Conservation (phyloP, 164 flowering plant genomes). For the Taxillus chinensis region DNA sequence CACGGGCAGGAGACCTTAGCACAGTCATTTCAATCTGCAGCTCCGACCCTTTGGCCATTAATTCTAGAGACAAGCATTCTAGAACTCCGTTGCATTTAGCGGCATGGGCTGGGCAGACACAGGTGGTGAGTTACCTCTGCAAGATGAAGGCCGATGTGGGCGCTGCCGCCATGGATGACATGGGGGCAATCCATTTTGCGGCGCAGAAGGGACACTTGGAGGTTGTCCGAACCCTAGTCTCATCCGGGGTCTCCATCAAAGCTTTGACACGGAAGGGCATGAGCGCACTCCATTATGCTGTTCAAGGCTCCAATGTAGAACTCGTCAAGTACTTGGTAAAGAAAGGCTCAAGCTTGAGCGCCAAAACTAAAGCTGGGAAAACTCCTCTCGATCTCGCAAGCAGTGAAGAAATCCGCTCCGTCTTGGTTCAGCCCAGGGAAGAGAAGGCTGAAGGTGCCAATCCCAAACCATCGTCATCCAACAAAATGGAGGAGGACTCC, state of each 20-base stretch:
- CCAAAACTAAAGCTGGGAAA: constrained; percentile 75
- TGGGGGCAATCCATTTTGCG: constrained; percentile 96
- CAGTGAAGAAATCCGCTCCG: constrained; percentile 44
- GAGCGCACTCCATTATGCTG: constrained; percentile 87
- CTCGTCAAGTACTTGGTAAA: constrained; percentile 65
- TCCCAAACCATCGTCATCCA: constrained; percentile 10
- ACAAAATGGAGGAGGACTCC: constrained; percentile 14
- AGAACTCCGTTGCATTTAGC: constrained; percentile 97
- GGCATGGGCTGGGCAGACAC: constrained; percentile 85
- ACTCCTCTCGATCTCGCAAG: constrained; percentile 64
- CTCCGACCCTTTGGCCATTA: constrained; percentile 61
- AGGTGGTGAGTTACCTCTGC: constrained; percentile 71
- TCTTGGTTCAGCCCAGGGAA: constrained; percentile 28
- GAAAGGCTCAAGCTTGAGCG: constrained; percentile 55
- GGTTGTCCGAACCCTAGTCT: constrained; percentile 48
- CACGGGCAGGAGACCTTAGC: constrained; percentile 63
- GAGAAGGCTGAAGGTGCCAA: constrained; percentile 22
- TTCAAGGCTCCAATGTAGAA: constrained; percentile 70
- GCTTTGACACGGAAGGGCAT: constrained; percentile 76
- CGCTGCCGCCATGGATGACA: constrained; percentile 96
- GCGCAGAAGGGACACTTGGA: constrained; percentile 90
- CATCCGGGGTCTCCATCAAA: constrained; percentile 66
- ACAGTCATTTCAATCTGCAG: constrained; percentile 39
- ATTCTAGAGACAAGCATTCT: constrained; percentile 88
- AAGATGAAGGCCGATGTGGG: constrained; percentile 85